Evolutionary conservation across 768 basidiomycete genomes (phyloP).

Genomic region (Crucibulum laeve): DNA sequence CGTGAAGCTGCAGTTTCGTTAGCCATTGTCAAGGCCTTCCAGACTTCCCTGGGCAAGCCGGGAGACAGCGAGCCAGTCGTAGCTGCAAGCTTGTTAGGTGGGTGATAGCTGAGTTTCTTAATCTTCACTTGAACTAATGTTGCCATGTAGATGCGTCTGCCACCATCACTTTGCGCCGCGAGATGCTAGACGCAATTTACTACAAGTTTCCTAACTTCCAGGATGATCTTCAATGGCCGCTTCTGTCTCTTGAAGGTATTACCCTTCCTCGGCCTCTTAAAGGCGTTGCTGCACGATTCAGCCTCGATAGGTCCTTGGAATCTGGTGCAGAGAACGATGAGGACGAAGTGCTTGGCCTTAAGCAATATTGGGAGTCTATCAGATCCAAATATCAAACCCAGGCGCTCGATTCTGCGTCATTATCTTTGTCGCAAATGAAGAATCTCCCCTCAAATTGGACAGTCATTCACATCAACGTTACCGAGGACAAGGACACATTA

Average conservation of each 20-base stretch:
- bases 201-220: constrained; percentile 53
- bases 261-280: constrained; percentile 23
- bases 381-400: constrained; percentile 50
- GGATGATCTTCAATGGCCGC: constrained; percentile 79
- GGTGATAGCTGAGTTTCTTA: not conserved
- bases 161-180: constrained; percentile 77
- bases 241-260: constrained; percentile 40
- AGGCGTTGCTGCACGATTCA: constrained; percentile 10
- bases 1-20: constrained; percentile 73
- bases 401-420: constrained; percentile 31
- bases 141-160: constrained; percentile 58
- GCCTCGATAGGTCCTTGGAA: constrained; percentile 11
- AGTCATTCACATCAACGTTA: constrained; percentile 77
- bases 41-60: constrained; percentile 72
- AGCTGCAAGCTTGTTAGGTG: constrained; percentile 64
- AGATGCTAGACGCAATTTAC: constrained; percentile 79
- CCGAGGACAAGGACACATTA: constrained; percentile 78
- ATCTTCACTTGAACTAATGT: not conserved
- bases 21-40: constrained; percentile 68
- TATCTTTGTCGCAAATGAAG: constrained; percentile 36
- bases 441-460: constrained; percentile 77
- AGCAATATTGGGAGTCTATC: constrained; percentile 61
- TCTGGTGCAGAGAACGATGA: constrained; percentile 35
- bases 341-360: constrained; percentile 26
- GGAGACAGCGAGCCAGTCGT: constrained; percentile 44